Evolutionary conservation across 768 basidiomycete species (phyloP), one percentile per base, ranked within the genome.

Genomic region (Lepiota subincarnata): DNA sequence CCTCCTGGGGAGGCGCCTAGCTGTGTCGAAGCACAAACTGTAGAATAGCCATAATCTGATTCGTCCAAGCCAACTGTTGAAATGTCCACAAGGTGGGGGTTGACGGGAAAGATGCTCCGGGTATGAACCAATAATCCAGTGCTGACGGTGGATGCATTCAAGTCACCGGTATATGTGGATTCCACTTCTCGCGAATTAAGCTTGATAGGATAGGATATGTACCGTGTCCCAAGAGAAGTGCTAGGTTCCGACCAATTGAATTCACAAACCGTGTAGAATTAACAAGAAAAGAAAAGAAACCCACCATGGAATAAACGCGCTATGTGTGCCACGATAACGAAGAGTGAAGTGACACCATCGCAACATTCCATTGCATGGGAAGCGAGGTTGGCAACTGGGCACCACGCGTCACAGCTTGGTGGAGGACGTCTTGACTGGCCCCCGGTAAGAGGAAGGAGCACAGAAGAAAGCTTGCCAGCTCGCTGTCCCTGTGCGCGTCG

Each of bases 311-410:
- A 55, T 59, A 47, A 55, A 11, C 39, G 49, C 64, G 64, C 46
- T 34, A 43, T 36, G 22, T 47, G 59, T 65, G 60, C 64, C 70
- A 62, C 67, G 53, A 48, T 63, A 59, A 70, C 68, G 76, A 75
- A 80, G 73, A 76, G 76, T 73, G 66, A 74, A 72, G 72, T 71
- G 71, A 68, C 73, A 73, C 70, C 86, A 86, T 86, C 83, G 83
- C 83, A 78, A 86, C 86, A 88, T 88, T 84, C 84, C 85, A 88
- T 87, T 78, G 76, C 83, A 79, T 66, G 68, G 41, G 46, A 41
- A 24, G 37, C 24, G 19, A 28, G 36, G 31, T 13, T 42, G 20
- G 39, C 51, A 37, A 34, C 34, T 20, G 44, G 40, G 35, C 34
- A 59, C 53, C 49, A 58, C 59, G 56, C 56, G 60, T 59, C 48